Evolutionary conservation across 306 rosid species (phyloP), one percentile per base, ranked within the genome.

Genomic region (Argentina anserina): DNA sequence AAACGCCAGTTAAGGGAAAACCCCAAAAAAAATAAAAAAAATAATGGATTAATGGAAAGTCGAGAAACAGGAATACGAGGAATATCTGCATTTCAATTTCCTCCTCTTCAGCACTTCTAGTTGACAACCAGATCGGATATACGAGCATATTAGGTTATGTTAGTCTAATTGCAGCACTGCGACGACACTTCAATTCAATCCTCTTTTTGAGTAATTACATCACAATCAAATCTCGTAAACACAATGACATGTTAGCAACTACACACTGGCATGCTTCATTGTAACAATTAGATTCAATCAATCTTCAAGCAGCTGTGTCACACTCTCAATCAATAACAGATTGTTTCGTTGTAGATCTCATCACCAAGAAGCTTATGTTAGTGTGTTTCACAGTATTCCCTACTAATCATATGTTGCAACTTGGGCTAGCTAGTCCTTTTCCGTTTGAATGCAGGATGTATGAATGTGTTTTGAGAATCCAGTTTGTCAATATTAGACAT

Each of bases 401-500:
- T 1, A 33, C 34, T 4, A 33, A 33, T 4, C 34, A 33, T 1
- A 33, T 33, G 34, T 4, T 33, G 34, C 34, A 33, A 33, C 4
- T 4, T 1, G 2, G 4, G 4, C 4, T 33, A 4, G 34, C 4
- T 4, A 33, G 3, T 33, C 2, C 4, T 33, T 33, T 2, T 4
- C 34, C 2, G 4, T 2, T 2, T 33, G 34, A 33, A 33, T 33
- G 34, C 2, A 33, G 92, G 96, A 76, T 81, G 90, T 75, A 86
- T 82, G 73, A 53, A 70, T 72, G 40, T 79, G 63, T 71, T 90
- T 72, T 67, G 68, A 64, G 97, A 82, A 80, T 86, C 90, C 69
- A 87, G 79, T 69, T 85, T 82, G 61, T 91, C 96, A 53, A 93
- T 79, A 65, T 80, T 87, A 14, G 88, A 78, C 75, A 87, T 80